These are phyloP conservation scores for Boechera divaricarpa DNA, from an alignment of 345 rosid genomes.

Conservation along the genomic window DNA sequence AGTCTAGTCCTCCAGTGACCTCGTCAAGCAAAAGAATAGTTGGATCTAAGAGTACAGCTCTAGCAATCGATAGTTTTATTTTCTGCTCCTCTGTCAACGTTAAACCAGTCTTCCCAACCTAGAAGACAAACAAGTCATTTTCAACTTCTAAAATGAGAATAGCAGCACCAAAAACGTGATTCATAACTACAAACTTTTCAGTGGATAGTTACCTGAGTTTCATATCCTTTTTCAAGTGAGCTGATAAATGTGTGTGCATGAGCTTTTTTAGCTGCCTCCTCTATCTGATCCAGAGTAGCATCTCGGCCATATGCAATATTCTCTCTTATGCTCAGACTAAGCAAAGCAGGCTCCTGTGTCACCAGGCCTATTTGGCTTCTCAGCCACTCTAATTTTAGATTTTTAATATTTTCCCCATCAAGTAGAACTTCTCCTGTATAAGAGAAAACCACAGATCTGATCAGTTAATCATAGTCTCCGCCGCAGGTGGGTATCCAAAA, in stretches of 20 bases:
- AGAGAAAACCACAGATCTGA: slow-evolving; percentile 29
- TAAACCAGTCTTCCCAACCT: slow-evolving; percentile 96
- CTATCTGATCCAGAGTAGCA: slow-evolving; percentile 85
- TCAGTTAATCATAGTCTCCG: slow-evolving; percentile 33
- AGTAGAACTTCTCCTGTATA: slow-evolving; percentile 97
- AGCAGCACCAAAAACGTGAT: slow-evolving; percentile 19
- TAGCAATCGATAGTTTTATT: slow-evolving; percentile 92
- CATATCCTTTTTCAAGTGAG: slow-evolving; percentile 90
- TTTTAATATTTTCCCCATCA: slow-evolving; percentile 96
- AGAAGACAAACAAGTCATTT: slow-evolving; percentile 41
- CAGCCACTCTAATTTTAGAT: slow-evolving; percentile 87
- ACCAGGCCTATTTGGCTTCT: slow-evolving; percentile 97
- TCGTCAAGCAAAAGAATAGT: slow-evolving; percentile 94
- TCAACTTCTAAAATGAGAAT: slow-evolving; percentile 7
- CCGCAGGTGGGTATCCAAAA: slow-evolving; percentile 32
- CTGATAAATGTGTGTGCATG: slow-evolving; percentile 96
- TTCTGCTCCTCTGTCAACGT: slow-evolving; percentile 92
- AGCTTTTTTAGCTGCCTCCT: slow-evolving; percentile 97
- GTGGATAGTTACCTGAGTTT: slow-evolving; percentile 71
- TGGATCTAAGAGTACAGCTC: slow-evolving; percentile 95
- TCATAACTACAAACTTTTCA: slow-evolving; percentile 22
- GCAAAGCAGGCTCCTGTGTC: slow-evolving; percentile 97
- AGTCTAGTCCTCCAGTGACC: slow-evolving; percentile 98
- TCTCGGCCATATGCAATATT: slow-evolving; percentile 93
- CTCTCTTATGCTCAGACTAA: slow-evolving; percentile 88